A percentile compares a stretch with the other conserved stretches of the same genome.
Conservation (phyloP, 2,329 filamentous ascomycete genomes). For the Penicillium sp. region DNA sequence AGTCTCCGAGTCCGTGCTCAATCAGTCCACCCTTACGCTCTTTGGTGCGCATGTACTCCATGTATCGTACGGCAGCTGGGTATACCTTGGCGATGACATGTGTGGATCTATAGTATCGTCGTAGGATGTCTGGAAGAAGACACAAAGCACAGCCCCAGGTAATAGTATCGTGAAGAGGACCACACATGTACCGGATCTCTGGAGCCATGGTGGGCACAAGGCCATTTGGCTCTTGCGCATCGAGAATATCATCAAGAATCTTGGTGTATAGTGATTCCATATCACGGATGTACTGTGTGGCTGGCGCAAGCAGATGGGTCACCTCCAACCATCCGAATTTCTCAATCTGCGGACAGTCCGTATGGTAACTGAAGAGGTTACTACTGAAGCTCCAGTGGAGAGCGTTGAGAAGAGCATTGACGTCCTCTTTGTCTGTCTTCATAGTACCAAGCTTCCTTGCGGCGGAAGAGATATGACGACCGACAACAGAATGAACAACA, state of each 20-base stretch:
- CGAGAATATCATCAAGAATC: constrained; percentile 50
- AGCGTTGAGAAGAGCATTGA: constrained; percentile 34
- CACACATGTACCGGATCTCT: constrained; percentile 51
- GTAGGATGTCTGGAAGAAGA: constrained; percentile 22
- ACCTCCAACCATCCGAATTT: constrained; percentile 54
- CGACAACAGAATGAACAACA: constrained; percentile 16
- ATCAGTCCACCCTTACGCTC: constrained; percentile 24
- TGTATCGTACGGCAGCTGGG: constrained; percentile 22
- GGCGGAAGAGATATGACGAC: constrained; percentile 23
- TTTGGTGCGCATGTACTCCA: constrained; percentile 27
- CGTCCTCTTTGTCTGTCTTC: constrained; percentile 24
- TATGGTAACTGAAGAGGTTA: constrained; percentile 51
- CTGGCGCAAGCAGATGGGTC: constrained; percentile 47
- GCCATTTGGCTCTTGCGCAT: constrained; percentile 47
- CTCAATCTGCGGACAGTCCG: constrained; percentile 50
- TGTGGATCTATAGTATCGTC: constrained; percentile 22
- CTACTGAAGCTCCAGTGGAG: constrained; percentile 48
- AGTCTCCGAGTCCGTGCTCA: constrained; percentile 26
- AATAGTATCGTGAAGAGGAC: constrained; percentile 48
- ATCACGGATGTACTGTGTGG: constrained; percentile 49
- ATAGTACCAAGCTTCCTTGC: constrained; percentile 21
- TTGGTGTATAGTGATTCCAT: constrained; percentile 51
- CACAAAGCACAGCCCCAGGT: constrained; percentile 28
- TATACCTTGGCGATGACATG: constrained; percentile 22
- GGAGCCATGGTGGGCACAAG: constrained; percentile 52